Conservation (phyloP, 2,329 filamentous ascomycete species). For the Exserohilum turcica region DNA sequence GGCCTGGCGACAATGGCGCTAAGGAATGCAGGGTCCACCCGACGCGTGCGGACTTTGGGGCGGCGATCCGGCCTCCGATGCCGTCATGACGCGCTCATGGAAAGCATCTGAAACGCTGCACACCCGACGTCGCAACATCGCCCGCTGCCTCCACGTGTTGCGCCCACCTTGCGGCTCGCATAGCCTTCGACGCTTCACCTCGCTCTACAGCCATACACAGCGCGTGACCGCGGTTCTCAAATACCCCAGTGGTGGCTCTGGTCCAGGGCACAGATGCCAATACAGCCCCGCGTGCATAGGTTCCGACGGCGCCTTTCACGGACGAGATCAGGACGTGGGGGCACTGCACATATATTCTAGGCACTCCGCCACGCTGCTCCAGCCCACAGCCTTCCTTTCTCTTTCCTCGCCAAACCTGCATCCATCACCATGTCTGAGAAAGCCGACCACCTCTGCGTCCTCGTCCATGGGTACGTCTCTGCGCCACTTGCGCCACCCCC, state of each 20-base stretch:
- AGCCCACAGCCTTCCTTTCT: conserved; percentile 1
- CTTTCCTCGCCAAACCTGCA: conserved; percentile 22
- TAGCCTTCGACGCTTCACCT: background rate
- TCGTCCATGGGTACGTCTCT: conserved; percentile 71
- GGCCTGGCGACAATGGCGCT: conserved; percentile 7
- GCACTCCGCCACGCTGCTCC: conserved; percentile 9
- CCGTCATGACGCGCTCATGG: conserved; percentile 23
- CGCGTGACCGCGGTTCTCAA: background rate
- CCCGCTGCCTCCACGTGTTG: background rate
- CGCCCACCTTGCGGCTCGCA: background rate
- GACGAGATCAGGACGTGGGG: conserved; percentile 27
- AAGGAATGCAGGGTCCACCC: conserved; percentile 15
- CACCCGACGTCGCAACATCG: background rate
- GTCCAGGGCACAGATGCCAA: background rate
- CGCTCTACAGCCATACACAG: background rate
- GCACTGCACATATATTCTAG: conserved; percentile 18
- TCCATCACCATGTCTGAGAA: conserved; percentile 14
- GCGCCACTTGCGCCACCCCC: conserved; percentile 4
- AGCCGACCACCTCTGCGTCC: conserved; percentile 73
- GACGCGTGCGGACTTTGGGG: conserved; percentile 8
- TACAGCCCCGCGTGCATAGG: conserved; percentile 9
- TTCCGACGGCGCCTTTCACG: conserved; percentile 18
- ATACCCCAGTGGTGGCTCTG: background rate
- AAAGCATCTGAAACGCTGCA: background rate
- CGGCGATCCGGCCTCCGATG: conserved; percentile 8